Conservation (phyloP, 1,139 yeast genomes). For the Scheffersomyces titani region DNA sequence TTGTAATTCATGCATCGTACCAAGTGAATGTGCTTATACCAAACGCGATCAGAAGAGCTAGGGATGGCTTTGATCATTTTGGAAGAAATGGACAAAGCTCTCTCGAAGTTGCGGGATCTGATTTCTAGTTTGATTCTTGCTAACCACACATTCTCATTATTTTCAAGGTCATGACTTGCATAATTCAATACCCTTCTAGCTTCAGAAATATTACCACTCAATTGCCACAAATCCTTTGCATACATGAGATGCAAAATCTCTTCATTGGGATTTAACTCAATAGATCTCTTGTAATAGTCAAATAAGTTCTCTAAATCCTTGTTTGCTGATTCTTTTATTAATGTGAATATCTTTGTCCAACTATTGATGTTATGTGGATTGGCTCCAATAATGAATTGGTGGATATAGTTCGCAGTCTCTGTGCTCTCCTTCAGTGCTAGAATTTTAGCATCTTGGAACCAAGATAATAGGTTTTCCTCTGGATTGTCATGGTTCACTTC, state of each 20-base stretch:
- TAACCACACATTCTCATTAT: conserved; percentile 62
- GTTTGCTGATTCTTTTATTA: conserved; percentile 40
- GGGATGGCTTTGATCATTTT: conserved; percentile 37
- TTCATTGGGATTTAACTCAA: conserved; percentile 45
- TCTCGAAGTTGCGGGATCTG: conserved; percentile 32
- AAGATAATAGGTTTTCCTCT: conserved; percentile 10
- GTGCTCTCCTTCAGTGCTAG: conserved; percentile 24
- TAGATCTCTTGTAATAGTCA: conserved; percentile 53
- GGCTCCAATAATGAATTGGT: conserved; percentile 44
- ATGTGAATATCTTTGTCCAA: conserved; percentile 57
- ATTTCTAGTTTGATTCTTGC: conserved; percentile 69
- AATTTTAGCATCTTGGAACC: conserved; percentile 45
- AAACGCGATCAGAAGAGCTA: conserved; percentile 48
- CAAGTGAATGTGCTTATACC: conserved; percentile 65
- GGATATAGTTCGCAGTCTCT: conserved; percentile 48
- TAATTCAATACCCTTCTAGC: conserved; percentile 56
- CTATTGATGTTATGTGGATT: conserved; percentile 50
- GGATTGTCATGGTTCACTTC: conserved; percentile 11
- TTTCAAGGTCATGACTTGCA: conserved; percentile 43
- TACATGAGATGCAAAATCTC: conserved; percentile 65
- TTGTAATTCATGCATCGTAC: conserved; percentile 35
- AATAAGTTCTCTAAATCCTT: conserved; percentile 33
- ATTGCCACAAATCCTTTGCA: conserved; percentile 67
- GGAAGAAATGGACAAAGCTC: conserved; percentile 46
- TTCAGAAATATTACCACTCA: conserved; percentile 43